Conservation (phyloP, 1,284 basidiomycete species). For the Cronartium ribicola region DNA sequence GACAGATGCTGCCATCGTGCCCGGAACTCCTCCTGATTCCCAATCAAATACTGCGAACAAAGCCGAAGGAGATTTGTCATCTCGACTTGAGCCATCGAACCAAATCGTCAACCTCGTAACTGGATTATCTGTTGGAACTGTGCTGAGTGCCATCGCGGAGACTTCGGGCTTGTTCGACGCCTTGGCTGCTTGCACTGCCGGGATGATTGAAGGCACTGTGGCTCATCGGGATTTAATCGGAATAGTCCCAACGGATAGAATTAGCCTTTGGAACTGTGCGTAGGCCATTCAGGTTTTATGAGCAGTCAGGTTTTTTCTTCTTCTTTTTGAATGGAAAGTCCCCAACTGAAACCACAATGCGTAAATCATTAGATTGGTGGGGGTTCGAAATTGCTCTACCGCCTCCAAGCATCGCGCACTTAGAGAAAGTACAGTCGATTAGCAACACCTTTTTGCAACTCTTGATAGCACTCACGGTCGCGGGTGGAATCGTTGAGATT, state of each 20-base stretch:
- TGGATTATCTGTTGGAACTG: slow-evolving; percentile 12
- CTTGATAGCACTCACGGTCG: slow-evolving; percentile 44
- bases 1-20: background rate
- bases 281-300: background rate
- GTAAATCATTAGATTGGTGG: slow-evolving; percentile 45
- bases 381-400: slow-evolving; percentile 47
- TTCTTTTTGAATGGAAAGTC: too few relatives aligned
- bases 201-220: slow-evolving; percentile 8
- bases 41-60: slow-evolving; percentile 5
- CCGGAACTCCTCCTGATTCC: background rate
- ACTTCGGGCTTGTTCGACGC: slow-evolving; percentile 20
- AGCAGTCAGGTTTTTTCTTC: background rate
- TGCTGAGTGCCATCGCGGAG: background rate
- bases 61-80: background rate
- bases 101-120: slow-evolving; percentile 20
- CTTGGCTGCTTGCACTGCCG: slow-evolving; percentile 10
- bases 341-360: background rate
- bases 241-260: slow-evolving; percentile 23
- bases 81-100: background rate
- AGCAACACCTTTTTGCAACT: slow-evolving; percentile 45
- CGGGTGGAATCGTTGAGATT: slow-evolving; percentile 46
- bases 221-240: slow-evolving; percentile 23
- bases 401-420: slow-evolving; percentile 39
- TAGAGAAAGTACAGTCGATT: slow-evolving; percentile 43
- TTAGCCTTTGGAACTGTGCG: slow-evolving; percentile 34